Conservation (phyloP, 2,329 filamentous ascomycete species). For the Claviceps sp. region DNA sequence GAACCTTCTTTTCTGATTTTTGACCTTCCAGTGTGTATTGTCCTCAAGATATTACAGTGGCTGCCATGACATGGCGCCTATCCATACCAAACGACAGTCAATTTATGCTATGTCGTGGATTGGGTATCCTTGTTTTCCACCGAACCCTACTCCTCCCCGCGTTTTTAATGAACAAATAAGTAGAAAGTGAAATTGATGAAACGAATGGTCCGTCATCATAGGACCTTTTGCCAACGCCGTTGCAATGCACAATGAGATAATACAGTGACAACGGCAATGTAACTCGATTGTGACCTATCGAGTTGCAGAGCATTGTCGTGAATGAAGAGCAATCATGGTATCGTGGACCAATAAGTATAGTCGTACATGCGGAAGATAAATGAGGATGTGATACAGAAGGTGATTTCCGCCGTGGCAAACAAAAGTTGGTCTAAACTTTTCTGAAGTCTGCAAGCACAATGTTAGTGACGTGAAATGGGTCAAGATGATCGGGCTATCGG, state of each 20-base stretch:
- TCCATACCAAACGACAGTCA: slow-evolving; percentile 17
- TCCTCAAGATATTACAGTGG: slow-evolving; percentile 19
- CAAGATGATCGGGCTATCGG: neutral
- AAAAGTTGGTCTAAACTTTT: slow-evolving; percentile 31
- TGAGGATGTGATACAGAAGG: slow-evolving; percentile 9
- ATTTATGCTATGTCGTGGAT: slow-evolving; percentile 28
- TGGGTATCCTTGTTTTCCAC: slow-evolving; percentile 25
- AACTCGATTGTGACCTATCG: slow-evolving; percentile 14
- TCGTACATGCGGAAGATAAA: slow-evolving; percentile 23
- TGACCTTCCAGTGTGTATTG: slow-evolving; percentile 10
- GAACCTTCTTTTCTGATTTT: slow-evolving; percentile 3
- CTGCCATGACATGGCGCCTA: slow-evolving; percentile 4
- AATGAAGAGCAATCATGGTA: slow-evolving; percentile 30
- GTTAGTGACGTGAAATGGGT: neutral
- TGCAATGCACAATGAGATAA: slow-evolving; percentile 39
- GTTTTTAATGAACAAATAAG: neutral
- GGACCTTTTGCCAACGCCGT: slow-evolving; percentile 36
- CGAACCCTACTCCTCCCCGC: slow-evolving; percentile 19
- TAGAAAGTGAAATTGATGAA: slow-evolving; percentile 8
- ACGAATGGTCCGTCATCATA: slow-evolving; percentile 15
- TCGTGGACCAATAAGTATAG: slow-evolving; percentile 30
- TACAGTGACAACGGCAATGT: slow-evolving; percentile 20
- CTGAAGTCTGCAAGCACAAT: slow-evolving; percentile 35
- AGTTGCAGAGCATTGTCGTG: slow-evolving; percentile 1
- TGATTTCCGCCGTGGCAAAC: slow-evolving; percentile 3